Percentiles rank a stretch among this genome's conserved stretches.
Conservation (phyloP, 257 asterid species). For the Primulina huaijiensis region DNA sequence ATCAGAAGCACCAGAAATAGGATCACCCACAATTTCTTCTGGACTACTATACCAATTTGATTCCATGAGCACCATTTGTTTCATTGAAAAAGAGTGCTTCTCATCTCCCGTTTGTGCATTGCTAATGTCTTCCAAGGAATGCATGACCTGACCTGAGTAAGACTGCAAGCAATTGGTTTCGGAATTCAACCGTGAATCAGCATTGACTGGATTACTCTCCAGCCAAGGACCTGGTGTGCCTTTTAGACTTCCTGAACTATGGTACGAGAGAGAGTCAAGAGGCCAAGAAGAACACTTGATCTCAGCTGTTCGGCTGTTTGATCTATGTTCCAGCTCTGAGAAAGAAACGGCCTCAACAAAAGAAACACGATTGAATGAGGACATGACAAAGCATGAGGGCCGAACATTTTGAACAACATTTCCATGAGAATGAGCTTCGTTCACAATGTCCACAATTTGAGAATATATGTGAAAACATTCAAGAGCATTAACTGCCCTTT, state of each 20-base stretch:
- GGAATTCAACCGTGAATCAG: constrained; percentile 37
- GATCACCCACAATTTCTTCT: constrained; percentile 63
- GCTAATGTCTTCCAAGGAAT: constrained; percentile 30
- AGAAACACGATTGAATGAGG: constrained; percentile 68
- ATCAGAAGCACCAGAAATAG: constrained; percentile 69
- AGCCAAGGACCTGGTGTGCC: constrained; percentile 25
- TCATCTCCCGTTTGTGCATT: constrained; percentile 45
- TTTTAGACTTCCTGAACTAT: constrained; percentile 19
- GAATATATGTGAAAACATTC: constrained; percentile 89
- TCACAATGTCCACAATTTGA: constrained; percentile 80
- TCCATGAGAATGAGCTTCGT: constrained; percentile 80
- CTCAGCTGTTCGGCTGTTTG: constrained; percentile 43
- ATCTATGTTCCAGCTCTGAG: constrained; percentile 58
- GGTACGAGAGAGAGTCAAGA: constrained; percentile 18
- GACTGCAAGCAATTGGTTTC: constrained; percentile 45
- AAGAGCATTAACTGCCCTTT: constrained; percentile 63
- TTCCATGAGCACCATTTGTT: constrained; percentile 76
- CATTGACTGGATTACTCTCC: constrained; percentile 27
- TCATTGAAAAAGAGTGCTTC: constrained; percentile 72
- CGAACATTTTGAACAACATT: constrained; percentile 71
- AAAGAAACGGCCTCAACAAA: constrained; percentile 83
- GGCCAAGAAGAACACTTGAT: constrained; percentile 38
- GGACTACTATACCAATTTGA: constrained; percentile 80
- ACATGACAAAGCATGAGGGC: constrained; percentile 91
- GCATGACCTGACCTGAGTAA: constrained; percentile 35